Evolutionary conservation across 805 yeast genomes (phyloP), one percentile per base, ranked within the genome.

Genomic region (Myxozyma sirexii): DNA sequence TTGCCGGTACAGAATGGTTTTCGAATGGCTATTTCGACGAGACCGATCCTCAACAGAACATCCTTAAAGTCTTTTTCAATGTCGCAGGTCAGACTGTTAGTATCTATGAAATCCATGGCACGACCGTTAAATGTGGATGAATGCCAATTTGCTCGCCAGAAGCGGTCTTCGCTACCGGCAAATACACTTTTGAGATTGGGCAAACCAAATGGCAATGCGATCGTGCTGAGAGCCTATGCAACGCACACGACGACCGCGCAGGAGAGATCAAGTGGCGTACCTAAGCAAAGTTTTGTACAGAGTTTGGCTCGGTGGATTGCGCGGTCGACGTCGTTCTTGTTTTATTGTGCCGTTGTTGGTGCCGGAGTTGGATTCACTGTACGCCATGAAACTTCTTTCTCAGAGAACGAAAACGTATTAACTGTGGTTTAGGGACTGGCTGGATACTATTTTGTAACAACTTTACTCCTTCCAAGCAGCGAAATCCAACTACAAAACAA

Each of bases 401-500:
- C 23, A 8, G 12, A 26, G 15, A 24, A 31, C n/a, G 50, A 41
- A 27, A n/a, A 33, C 26, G 35, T 21, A 37, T 23, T 48, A 17
- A 23, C 41, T 7, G 10, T 29, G 3, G n/a, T 43, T 8, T 26
- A 59, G 64, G 63, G 69, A 8, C 49, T 66, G 43, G 65, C 63
- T 5, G 56, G 54, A 12, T 66, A 66, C 51, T 66, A 66, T 50
- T 55, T 66, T 19, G 79, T 86, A 10, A 80, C 86, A 1, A 96
- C 90, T 69, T 72, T 90, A 26, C 82, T 88, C 66, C 81, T 90
- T 39, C 96, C 96, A 12, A 85, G 92, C 0, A 96, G 96, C 15
- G 96, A 90, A 68, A 88, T 96, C 0, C 86, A 85, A 59, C 82
- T 93, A 0, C 90, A 90, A 76, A 88, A 89, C 75, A 82, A 88